These are phyloP conservation scores for Raphanus hybrid DNA, from an alignment of 441 rosid genomes.

Conservation along the genomic window DNA sequence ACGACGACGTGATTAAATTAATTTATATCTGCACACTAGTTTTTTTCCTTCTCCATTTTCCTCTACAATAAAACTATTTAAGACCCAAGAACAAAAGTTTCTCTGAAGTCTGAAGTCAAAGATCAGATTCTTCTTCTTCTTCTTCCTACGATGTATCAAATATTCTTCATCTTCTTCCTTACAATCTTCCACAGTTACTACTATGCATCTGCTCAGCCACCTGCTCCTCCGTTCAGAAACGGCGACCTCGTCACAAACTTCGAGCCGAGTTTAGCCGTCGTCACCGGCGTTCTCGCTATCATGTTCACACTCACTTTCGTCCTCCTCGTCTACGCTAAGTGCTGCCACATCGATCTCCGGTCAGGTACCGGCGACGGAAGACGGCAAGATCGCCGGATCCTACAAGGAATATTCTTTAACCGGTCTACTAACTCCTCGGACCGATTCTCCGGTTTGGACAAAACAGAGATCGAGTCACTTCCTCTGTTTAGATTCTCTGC, in stretches of 20 bases:
- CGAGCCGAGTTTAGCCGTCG: slow-evolving; percentile 78
- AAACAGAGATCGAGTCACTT: slow-evolving; percentile 60
- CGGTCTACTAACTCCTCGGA: slow-evolving; percentile 44
- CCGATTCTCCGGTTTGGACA: slow-evolving; percentile 72
- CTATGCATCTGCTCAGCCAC: slow-evolving; percentile 50
- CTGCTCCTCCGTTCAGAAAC: slow-evolving; percentile 44
- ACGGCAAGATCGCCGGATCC: slow-evolving; percentile 28
- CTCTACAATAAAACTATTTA: slow-evolving; percentile 11
- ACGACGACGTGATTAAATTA: slow-evolving; percentile 25
- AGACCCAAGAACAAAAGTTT: slow-evolving; percentile 8
- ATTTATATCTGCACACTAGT: not conserved
- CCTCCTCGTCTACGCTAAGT: slow-evolving; percentile 69
- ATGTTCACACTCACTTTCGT: slow-evolving; percentile 64
- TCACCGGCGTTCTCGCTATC: slow-evolving; percentile 67
- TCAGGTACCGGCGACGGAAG: slow-evolving; percentile 32
- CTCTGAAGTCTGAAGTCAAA: not conserved
- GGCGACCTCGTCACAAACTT: slow-evolving; percentile 47
- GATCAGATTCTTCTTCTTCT: not conserved
- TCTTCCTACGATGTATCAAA: slow-evolving; percentile 49
- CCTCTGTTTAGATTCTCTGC: slow-evolving; percentile 69
- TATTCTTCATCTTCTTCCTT: slow-evolving; percentile 25
- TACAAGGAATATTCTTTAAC: slow-evolving; percentile 39
- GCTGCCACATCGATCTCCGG: slow-evolving; percentile 54
- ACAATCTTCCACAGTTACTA: slow-evolving; percentile 20
- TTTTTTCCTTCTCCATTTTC: slow-evolving; percentile 3